Evolutionary conservation across 371 early-diverging fungal genomes (phyloP), one percentile per base, ranked within the genome.

Genomic region (Apophysomyces elegans): DNA sequence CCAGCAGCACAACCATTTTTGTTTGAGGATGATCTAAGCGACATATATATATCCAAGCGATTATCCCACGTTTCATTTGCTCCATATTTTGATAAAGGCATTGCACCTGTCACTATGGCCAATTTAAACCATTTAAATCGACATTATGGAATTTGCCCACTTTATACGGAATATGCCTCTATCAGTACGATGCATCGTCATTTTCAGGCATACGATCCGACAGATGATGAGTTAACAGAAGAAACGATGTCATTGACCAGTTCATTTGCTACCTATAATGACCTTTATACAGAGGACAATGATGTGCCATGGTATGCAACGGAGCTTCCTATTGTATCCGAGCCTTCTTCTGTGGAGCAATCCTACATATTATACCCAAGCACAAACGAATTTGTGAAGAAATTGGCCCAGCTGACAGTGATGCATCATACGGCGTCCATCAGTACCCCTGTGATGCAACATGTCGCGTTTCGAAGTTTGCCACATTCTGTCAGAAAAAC

Each of bases 361-460:
- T 80, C 79, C 18, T 65, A 78, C 12, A 60, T 87, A 21, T 67
- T 86, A 21, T 72, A 82, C 9, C 87, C 90, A 5, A 71, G 81
- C 7, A 90, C 91, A 62, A 93, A 93, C 64, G 84, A 84, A 1
- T 86, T 92, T 32, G 91, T 92, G 5, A 93, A 94, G 5, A 91
- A 93, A 67, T 79, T 96, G 39, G 93, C 95, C 0, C 88, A 87
- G 59, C 74, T 96, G 65, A 87, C 92, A 76, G 83, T 77, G 56
- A 81, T 89, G 64, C 89, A 95, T 69, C 95, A 92, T 72, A 95
- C 96, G 39, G 85, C 96, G 39, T 90, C 93, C 9, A 93, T 95
- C 1, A 86, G 86, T 37, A 88, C 94, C 1, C 91, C 90, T 14
- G 80, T 85, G 5, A 74, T 93, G 39, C 88, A 88, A 59, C 91